These are phyloP conservation scores for Udeniomyces megalosporus DNA, from an alignment of 768 basidiomycete genomes.

Conservation along the genomic window DNA sequence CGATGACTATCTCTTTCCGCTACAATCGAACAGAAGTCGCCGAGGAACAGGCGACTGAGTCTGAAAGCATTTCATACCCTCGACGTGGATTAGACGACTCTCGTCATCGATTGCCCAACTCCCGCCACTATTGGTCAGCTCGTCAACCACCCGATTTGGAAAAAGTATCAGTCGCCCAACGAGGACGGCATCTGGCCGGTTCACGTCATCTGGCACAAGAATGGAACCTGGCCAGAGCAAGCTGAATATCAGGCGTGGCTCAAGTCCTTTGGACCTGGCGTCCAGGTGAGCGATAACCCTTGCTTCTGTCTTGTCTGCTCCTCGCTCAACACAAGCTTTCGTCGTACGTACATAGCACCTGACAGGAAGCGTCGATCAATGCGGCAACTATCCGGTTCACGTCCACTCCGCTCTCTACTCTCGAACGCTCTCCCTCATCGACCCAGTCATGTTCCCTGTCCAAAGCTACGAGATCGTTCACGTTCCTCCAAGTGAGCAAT, in stretches of 20 bases:
- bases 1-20: no score
- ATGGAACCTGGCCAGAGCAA: constrained; percentile 46
- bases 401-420: constrained; percentile 56
- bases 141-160: constrained; percentile 18
- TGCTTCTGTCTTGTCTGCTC: constrained; percentile 2
- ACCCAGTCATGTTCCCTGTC: constrained; percentile 53
- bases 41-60: no score
- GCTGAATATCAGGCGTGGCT: constrained; percentile 56
- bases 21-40: no score
- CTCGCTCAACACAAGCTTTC: not conserved
- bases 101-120: constrained; percentile 59
- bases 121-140: constrained; percentile 42
- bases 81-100: constrained; percentile 19
- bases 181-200: constrained; percentile 37
- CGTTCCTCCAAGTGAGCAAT: no score
- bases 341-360: constrained; percentile 42
- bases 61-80: no score
- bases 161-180: constrained; percentile 18
- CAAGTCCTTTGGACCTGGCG: constrained; percentile 43
- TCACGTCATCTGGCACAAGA: constrained; percentile 36
- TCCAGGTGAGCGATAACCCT: constrained; percentile 37
- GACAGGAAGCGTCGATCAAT: constrained; percentile 48
- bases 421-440: constrained; percentile 53
- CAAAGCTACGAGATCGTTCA: constrained; percentile 33
- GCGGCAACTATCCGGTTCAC: constrained; percentile 53